Evolutionary conservation across 2,329 filamentous ascomycete species (phyloP).

Genomic region (Diplodia mutila): DNA sequence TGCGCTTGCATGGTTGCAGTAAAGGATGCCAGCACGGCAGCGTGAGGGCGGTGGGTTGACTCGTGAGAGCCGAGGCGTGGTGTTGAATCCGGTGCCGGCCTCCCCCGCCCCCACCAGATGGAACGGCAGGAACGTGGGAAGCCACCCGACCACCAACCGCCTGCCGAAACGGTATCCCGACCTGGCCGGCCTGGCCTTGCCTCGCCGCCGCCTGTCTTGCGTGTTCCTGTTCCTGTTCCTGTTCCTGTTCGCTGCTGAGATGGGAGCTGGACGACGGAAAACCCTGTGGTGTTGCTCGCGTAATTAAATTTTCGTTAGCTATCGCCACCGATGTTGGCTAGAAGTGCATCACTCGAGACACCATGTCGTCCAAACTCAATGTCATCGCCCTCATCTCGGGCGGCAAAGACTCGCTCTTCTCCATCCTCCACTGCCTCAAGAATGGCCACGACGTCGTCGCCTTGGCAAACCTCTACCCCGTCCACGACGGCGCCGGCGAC

Average conservation of each 20-base stretch:
- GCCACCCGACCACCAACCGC: not conserved
- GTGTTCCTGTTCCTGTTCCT: too few relatives aligned
- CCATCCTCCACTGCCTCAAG: conserved; percentile 82
- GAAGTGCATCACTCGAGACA: too few relatives aligned
- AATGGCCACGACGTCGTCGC: conserved; percentile 87
- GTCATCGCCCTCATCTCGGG: conserved; percentile 94
- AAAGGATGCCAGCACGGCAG: not conserved
- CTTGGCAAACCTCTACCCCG: conserved; percentile 82
- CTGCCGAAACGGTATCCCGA: not conserved
- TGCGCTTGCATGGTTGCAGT: too few relatives aligned
- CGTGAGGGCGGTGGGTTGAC: conserved; percentile 16
- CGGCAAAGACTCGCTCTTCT: conserved; percentile 96
- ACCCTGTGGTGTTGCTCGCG: conserved; percentile 26
- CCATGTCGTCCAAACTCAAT: conserved; percentile 40
- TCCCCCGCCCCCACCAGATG: not conserved
- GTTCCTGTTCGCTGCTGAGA: too few relatives aligned
- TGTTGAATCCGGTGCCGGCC: not conserved
- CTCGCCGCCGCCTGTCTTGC: not conserved
- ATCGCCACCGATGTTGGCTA: conserved; percentile 30
- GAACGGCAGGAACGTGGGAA: not conserved
- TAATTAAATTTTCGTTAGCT: conserved; percentile 24
- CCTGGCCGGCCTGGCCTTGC: not conserved
- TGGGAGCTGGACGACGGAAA: conserved; percentile 20
- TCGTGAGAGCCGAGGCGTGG: not conserved
- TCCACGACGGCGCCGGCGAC: conserved; percentile 28